A percentile compares a stretch with the other conserved stretches of the same genome.
Conservation (phyloP, 2,329 filamentous ascomycete genomes). For the Ophiognomonia clavigignenti-juglandacearum region DNA sequence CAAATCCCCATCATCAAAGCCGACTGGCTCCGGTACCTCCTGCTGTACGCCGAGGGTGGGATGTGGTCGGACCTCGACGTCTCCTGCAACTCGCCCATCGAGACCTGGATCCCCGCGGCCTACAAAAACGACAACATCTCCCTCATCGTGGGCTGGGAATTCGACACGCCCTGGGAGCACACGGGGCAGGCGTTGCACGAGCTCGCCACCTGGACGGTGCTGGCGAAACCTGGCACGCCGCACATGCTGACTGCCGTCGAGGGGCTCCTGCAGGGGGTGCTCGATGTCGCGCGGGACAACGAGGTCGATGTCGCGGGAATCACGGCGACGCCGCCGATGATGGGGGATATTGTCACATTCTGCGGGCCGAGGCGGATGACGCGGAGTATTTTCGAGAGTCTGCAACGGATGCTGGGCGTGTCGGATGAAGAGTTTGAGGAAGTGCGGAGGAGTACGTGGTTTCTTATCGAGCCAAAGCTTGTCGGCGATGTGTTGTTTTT, state of each 20-base stretch:
- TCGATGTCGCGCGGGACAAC: neutral
- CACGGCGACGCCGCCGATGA: conserved; percentile 4
- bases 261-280: neutral
- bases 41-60: conserved; percentile 29
- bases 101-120: conserved; percentile 24
- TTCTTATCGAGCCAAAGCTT: neutral
- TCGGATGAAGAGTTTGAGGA: neutral
- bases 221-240: neutral
- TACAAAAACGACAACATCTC: conserved; percentile 16
- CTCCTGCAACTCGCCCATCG: conserved; percentile 47
- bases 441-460: neutral
- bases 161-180: conserved; percentile 20
- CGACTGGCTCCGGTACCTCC: conserved; percentile 26
- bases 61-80: conserved; percentile 57
- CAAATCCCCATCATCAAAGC: neutral
- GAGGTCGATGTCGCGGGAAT: conserved; percentile 1
- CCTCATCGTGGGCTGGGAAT: conserved; percentile 28
- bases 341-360: conserved; percentile 4
- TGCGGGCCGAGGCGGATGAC: conserved; percentile 4
- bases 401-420: neutral
- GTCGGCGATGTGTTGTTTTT: neutral
- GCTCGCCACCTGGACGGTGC: conserved; percentile 2
- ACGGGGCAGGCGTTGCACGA: too few species aligned
- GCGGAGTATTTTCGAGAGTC: conserved; percentile 1
- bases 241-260: conserved; percentile 5